Evolutionary conservation across 495 filamentous ascomycete species (phyloP), one percentile per base, ranked within the genome.

Genomic region (Xylaria castorea): DNA sequence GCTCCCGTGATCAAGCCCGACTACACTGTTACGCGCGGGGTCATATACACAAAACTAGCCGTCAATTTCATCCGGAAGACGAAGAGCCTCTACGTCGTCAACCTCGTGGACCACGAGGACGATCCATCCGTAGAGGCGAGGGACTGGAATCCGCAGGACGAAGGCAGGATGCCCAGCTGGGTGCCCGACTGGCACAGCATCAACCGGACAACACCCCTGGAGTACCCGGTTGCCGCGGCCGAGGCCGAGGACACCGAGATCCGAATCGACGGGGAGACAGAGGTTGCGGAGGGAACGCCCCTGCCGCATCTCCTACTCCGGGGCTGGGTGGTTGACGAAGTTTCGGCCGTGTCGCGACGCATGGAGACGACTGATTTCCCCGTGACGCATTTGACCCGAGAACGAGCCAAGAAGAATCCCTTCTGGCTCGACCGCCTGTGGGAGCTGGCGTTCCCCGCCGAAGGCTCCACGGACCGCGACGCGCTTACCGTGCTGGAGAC

Each of bases 341-440:
- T 53, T 27, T 27, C 8, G 50, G 50, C 50, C 22, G 50, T 53
- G n/a, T 53, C 50, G n/a, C 50, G 22, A 25, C 50, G 50, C 50
- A 53, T 53, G 50, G 50, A 53, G 11, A 53, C 50, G 50, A 53
- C 50, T 27, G 50, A 53, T 53, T 53, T 53, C 22, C 50, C 50
- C 9, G 50, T 53, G 22, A 53, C 50, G 22, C 22, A 53, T 27
- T 27, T 53, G n/a, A 53, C 50, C 1, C 50, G 50, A 53, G 50
- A 53, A 14, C 50, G 50, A 14, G 50, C 50, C n/a, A 53, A 53
- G 50, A 27, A 9, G 11, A 53, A 53, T 14, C 50, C 50, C n/a
- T 53, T 53, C 50, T 53, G 50, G 50, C 50, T 53, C n/a, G 50
- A 53, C 22, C 50, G 50, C 50, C 9, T 53, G 8, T 53, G 50